Evolutionary conservation across 2,329 filamentous ascomycete species (phyloP).

Genomic region (Mariannaea elegans): DNA sequence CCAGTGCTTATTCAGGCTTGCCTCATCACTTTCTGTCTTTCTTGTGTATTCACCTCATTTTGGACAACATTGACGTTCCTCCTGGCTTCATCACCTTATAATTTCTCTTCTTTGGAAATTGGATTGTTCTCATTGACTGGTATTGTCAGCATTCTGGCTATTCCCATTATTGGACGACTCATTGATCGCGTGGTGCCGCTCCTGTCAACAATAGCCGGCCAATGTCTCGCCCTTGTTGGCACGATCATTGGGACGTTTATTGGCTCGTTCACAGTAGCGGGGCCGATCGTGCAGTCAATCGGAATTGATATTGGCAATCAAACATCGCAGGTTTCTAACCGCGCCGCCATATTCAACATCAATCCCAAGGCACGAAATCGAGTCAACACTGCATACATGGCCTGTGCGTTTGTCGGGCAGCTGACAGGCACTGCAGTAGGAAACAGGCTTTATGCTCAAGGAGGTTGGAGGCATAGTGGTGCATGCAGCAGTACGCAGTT

Average conservation of each 20-base stretch:
- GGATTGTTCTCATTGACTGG: constrained; percentile 84
- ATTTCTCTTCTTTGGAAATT: constrained; percentile 73
- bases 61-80: constrained; percentile 81
- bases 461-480: constrained; percentile 61
- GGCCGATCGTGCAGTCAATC: constrained; percentile 77
- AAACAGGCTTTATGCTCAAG: constrained; percentile 60
- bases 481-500: constrained; percentile 43
- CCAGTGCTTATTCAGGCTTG: constrained; percentile 76
- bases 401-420: constrained; percentile 78
- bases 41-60: constrained; percentile 60
- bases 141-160: constrained; percentile 72
- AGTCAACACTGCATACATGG: constrained; percentile 86
- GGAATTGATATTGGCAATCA: constrained; percentile 77
- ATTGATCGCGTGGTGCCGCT: constrained; percentile 76
- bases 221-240: constrained; percentile 66
- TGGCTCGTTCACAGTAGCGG: constrained; percentile 71
- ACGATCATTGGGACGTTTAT: constrained; percentile 74
- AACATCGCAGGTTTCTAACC: constrained; percentile 77
- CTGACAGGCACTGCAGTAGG: constrained; percentile 73
- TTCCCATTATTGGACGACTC: constrained; percentile 73
- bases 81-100: constrained; percentile 74
- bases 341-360: constrained; percentile 74
- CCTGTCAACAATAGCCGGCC: constrained; percentile 71
- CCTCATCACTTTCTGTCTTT: constrained; percentile 69
- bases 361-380: constrained; percentile 77